Evolutionary conservation across 257 asterid genomes (phyloP), one percentile per base, ranked within the genome.

Genomic region (Salvia rosmarinus): DNA sequence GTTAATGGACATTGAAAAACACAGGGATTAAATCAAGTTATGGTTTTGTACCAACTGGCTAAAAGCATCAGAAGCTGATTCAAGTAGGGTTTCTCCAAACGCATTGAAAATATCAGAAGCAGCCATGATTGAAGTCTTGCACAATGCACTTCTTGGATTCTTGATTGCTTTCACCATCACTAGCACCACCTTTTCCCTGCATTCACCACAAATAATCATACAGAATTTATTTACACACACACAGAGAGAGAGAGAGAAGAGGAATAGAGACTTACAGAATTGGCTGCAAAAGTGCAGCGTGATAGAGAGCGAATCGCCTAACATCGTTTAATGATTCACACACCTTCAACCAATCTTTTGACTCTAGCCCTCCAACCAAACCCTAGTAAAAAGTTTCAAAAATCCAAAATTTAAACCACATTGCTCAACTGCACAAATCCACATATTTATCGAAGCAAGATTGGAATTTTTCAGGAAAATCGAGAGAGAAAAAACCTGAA

Each of bases 101-200:
- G 95, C 88, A 71, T 74, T 80, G 82, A 95, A 91, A 64, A 95
- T 75, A 82, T 91, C 99, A 57, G 95, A 61, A 43, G 98, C 75
- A 79, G 98, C 94, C 98, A 95, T 91, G 74, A 95, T 85, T 1
- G 97, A 85, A 37, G 97, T 91, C 83, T 95, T 91, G 90, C 85
- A 77, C 68, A 95, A 74, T 39, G 99, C 99, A 86, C 99, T 95
- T 81, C 98, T 89, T 54, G 99, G 99, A 67, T 91, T 95, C 88
- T 95, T 95, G 83, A 95, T 87, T 23, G 98, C 75, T 68, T 91
- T 91, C 79, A 85, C 94, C 80, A 87, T 73, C 60, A 88, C 82
- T 71, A 77, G 16, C 71, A 95, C 20, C 59, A 95, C 89, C 21
- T 85, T 85, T 2, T 81, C 95, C 84, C 99, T 95, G 14, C 59